Evolutionary conservation across 78 protist species (phyloP).

Genomic region (Dictyostelium purpureum): DNA sequence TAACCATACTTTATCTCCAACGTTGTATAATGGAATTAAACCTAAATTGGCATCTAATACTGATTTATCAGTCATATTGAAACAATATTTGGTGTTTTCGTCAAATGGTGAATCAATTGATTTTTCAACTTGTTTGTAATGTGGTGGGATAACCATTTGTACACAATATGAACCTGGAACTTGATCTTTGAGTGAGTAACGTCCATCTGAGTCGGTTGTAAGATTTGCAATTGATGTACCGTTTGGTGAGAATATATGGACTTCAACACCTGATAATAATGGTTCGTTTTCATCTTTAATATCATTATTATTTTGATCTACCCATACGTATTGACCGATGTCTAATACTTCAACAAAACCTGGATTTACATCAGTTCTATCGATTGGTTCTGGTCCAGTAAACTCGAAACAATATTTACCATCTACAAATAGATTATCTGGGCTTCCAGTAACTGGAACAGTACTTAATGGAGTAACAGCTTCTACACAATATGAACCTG

Average conservation of each 20-base stretch:
- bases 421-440: neutral
- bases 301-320: neutral
- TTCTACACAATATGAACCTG: neutral
- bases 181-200: neutral
- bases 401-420: neutral
- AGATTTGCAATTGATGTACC: neutral
- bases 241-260: neutral
- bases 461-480: neutral
- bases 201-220: constrained; percentile 1
- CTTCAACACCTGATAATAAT: neutral
- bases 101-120: constrained; percentile 5
- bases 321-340: constrained; percentile 11
- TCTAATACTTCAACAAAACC: constrained; percentile 3
- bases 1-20: constrained; percentile 6
- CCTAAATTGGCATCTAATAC: neutral
- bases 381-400: neutral
- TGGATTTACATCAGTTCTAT: neutral
- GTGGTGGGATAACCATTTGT: neutral
- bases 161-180: constrained; percentile 28
- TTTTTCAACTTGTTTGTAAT: neutral
- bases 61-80: neutral
- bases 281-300: constrained; percentile 2
- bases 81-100: neutral
- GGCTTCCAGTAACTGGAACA: neutral
- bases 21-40: neutral